These are phyloP conservation scores for Cenchrus americanus DNA, from an alignment of 176 grass and related monocot species.

Conservation along the genomic window DNA sequence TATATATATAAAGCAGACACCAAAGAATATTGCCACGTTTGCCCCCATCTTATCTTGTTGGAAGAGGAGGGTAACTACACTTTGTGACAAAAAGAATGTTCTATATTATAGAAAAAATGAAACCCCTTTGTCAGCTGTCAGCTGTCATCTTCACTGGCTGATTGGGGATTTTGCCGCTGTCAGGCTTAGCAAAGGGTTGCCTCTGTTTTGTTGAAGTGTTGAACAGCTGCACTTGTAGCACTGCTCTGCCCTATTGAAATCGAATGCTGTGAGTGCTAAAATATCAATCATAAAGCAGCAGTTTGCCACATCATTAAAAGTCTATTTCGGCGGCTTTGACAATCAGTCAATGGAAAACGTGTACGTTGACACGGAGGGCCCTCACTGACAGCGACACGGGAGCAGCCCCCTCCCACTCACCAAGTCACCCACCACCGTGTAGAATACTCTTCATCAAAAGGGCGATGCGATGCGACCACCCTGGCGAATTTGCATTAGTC, in stretches of 20 bases:
- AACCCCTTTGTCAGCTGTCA: not conserved
- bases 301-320: not conserved
- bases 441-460: not conserved
- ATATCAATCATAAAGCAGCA: not conserved
- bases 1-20: not conserved
- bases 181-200: no score
- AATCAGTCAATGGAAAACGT: not conserved
- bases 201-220: no score
- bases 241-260: no score
- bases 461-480: not conserved
- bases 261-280: not conserved
- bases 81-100: not conserved
- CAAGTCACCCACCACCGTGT: not conserved
- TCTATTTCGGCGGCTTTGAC: not conserved
- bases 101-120: not conserved
- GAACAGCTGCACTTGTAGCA: no score
- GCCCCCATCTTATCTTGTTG: not conserved
- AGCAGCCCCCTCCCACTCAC: constrained; percentile 6
- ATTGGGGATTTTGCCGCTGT: not conserved
- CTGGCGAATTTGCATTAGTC: not conserved
- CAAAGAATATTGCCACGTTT: not conserved
- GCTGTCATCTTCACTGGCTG: not conserved
- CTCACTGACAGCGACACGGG: constrained; percentile 25
- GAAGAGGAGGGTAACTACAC: not conserved
- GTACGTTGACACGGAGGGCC: not conserved